Evolutionary conservation across 2,329 filamentous ascomycete genomes (phyloP).

Genomic region (Hypoxylon sp.): DNA sequence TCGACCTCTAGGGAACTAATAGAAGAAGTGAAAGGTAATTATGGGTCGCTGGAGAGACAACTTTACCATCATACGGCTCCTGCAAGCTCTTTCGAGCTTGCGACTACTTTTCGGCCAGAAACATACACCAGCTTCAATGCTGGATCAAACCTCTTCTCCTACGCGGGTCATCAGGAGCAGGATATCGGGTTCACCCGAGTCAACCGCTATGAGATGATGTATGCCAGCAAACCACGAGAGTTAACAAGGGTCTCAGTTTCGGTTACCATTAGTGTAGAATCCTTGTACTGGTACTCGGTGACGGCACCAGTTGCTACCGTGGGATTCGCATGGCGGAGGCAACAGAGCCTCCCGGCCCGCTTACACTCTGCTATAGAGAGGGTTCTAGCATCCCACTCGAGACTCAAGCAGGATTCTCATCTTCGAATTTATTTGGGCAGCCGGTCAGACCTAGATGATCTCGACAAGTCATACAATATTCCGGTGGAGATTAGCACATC

Average conservation of each 20-base stretch:
- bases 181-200: background rate
- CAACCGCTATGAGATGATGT: slow-evolving; percentile 2
- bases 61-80: background rate
- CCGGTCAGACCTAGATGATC: background rate
- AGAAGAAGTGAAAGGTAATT: background rate
- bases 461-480: background rate
- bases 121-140: background rate
- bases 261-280: background rate
- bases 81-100: slow-evolving; percentile 3
- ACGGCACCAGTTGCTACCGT: background rate
- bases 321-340: background rate
- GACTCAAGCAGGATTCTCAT: background rate
- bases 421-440: background rate
- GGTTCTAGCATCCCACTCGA: background rate
- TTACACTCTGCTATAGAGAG: slow-evolving; percentile 4
- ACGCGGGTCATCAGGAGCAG: background rate
- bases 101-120: background rate
- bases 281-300: background rate
- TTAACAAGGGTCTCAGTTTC: background rate
- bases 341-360: background rate
- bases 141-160: background rate
- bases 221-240: background rate
- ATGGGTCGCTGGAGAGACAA: background rate
- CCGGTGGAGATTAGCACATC: background rate
- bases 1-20: background rate